phyloP scores from a whole-genome alignment of 768 basidiomycete genomes.

The Cubamyces lactineus region DNA sequence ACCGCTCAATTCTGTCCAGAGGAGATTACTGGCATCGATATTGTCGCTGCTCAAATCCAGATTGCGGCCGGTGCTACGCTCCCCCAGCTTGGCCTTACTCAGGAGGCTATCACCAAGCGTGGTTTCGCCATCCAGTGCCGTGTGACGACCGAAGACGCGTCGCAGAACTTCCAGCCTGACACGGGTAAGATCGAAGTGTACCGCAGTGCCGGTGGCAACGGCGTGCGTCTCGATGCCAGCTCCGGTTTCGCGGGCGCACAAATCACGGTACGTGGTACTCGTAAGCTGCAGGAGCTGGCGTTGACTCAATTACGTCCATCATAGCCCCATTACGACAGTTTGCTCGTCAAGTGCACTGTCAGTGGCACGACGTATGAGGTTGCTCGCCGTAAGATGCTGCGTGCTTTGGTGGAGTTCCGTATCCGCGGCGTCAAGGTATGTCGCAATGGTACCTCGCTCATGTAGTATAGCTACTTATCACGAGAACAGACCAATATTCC shows the following conservation, averaged over 20 bases:
- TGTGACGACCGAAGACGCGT: slow-evolving; percentile 96
- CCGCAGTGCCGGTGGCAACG: slow-evolving; percentile 97
- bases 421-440: slow-evolving; percentile 97
- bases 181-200: slow-evolving; percentile 99
- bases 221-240: slow-evolving; percentile 94
- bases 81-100: slow-evolving; percentile 91
- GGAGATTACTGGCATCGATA: slow-evolving; percentile 99
- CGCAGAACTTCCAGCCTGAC: slow-evolving; percentile 93
- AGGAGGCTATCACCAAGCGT: slow-evolving; percentile 93
- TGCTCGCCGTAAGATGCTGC: slow-evolving; percentile 97
- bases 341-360: slow-evolving; percentile 95
- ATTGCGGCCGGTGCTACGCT: slow-evolving; percentile 98
- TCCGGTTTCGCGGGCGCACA: slow-evolving; percentile 99
- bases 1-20: slow-evolving; percentile 50
- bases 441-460: neutral
- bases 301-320: neutral
- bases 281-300: neutral
- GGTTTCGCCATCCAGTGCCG: slow-evolving; percentile 99
- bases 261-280: slow-evolving; percentile 74
- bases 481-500: slow-evolving; percentile 91
- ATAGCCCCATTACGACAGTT: slow-evolving; percentile 96
- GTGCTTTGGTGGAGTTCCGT: slow-evolving; percentile 99
- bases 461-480: neutral
- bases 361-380: slow-evolving; percentile 98
- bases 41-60: slow-evolving; percentile 98